Evolutionary conservation across 371 early-diverging fungal species (phyloP), one percentile per base, ranked within the genome.

Genomic region (Mucor sp.): DNA sequence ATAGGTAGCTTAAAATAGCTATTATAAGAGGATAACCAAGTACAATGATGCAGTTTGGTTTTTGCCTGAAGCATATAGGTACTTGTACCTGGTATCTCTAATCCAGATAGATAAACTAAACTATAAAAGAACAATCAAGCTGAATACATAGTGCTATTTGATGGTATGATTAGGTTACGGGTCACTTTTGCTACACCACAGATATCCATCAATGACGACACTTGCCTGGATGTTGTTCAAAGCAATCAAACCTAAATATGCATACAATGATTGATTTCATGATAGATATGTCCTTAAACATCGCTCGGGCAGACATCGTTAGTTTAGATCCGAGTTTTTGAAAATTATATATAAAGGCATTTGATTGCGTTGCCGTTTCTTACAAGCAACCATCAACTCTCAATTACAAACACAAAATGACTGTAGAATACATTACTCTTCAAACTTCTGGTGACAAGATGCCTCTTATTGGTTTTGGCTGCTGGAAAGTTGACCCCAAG

Each of bases 401-500:
- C 50, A 50, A 23, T 21, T 48, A 2, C 48, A 21, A 50, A 23
- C 19, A 50, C 9, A 14, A 50, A 50, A 50, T 50, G 50, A 50
- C 50, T 50, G 50, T 50, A 19, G 50, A 50, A 50, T 50, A 50
- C 14, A 50, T 50, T 50, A 50, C 50, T 23, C 50, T 50, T 19
- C 50, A 50, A 50, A 8, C 23, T 1, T 50, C 48, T 47, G 47
- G 62, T 33, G 47, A 35, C 48, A 48, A 47, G 21, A 62, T 61
- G 43, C 47, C 32, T 48, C 35, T 62, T 25, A 65, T 74, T 21
- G 78, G 78, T 25, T 74, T 74, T 33, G 78, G 78, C 25, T 72
- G 68, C 58, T 74, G 74, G 74, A 74, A 72, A 55, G 69, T 74
- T 17, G 37, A 59, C 55, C 63, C 70, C 23, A 63, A 62, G 8